A percentile compares a stretch with the other conserved stretches of the same genome.
Conservation (phyloP, 2,329 filamentous ascomycete species). For the Penicillium sp. region DNA sequence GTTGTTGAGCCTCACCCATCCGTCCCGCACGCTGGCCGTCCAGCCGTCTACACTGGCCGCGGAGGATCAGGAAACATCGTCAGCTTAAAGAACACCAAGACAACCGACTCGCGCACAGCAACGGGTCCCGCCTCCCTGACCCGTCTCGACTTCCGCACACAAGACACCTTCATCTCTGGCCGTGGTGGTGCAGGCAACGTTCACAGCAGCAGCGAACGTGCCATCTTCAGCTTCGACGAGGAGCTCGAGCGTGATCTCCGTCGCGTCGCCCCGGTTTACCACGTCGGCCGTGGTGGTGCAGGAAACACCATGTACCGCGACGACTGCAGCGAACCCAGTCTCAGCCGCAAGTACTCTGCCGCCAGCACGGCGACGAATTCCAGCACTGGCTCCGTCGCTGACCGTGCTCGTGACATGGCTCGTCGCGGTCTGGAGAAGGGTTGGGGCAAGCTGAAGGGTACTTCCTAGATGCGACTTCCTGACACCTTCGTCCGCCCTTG, state of each 20-base stretch:
- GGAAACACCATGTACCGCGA: constrained; percentile 49
- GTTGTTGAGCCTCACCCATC: constrained; percentile 62
- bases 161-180: constrained; percentile 45
- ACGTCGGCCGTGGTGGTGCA: constrained; percentile 60
- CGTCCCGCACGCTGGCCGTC: constrained; percentile 47
- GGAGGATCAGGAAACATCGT: constrained; percentile 59
- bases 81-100: constrained; percentile 50
- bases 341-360: constrained; percentile 37
- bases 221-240: constrained; percentile 66
- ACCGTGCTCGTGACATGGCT: constrained; percentile 36
- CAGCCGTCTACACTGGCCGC: constrained; percentile 51
- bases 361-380: constrained; percentile 37
- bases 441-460: constrained; percentile 41
- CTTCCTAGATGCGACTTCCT: constrained; percentile 25
- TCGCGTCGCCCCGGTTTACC: constrained; percentile 58
- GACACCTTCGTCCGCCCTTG: not conserved
- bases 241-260: constrained; percentile 58
- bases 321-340: constrained; percentile 24
- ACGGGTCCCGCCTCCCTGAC: constrained; percentile 50
- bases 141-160: constrained; percentile 46
- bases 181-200: constrained; percentile 57
- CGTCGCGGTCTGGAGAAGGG: constrained; percentile 38
- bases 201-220: constrained; percentile 51
- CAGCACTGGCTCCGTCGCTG: constrained; percentile 36
- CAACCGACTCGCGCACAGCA: constrained; percentile 47